Evolutionary conservation across 371 early-diverging fungal species (phyloP), one percentile per base, ranked within the genome.

Genomic region (Apophysomyces trapeziformis): DNA sequence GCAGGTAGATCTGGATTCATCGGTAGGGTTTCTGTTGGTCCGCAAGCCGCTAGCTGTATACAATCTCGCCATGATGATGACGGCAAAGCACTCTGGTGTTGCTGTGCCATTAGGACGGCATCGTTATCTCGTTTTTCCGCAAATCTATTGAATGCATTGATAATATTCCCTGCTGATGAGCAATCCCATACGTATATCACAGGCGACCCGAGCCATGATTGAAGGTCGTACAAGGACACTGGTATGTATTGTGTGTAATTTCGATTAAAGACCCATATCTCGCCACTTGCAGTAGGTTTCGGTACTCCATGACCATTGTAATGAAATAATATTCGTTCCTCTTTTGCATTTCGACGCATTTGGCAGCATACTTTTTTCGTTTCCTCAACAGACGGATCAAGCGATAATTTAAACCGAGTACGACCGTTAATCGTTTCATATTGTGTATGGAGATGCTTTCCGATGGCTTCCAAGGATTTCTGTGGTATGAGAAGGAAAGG

Each of bases 291-390:
- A 1, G 98, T 97, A 5, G 98, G 97, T 63, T 92, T 92, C 12
- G 99, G 99, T 16, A 99, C 98, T 56, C 99, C 99, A 67, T 98
- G 98, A 14, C 99, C 99, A 67, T 99, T 99, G 84, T 98, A 99
- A 72, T 99, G 96, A 68, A 97, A 96, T 62, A 99, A 78, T 44
- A 98, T 89, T 5, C 99, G 86, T 64, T 97, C 97, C 63, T 96
- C 96, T 76, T 95, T 96, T 37, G 95, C 93, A 66, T 84, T 90
- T 38, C 93, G 85, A 43, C 98, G 77, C 72, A 95, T 83, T 45
- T 87, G 88, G 74, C 85, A 85, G 69, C 96, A 95, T 21, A 93
- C 71, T 69, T 96, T 95, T 70, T 94, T 95, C 37, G 93, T 88
- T 65, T 96, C 97, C 61, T 98, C 97, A 54, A 95, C 89, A 1